A percentile compares a stretch with the other conserved stretches of the same genome.
These are phyloP conservation scores for Linnemannia hyalina DNA, from an alignment of 192 early-diverging fungal genomes.

Conservation along the genomic window DNA sequence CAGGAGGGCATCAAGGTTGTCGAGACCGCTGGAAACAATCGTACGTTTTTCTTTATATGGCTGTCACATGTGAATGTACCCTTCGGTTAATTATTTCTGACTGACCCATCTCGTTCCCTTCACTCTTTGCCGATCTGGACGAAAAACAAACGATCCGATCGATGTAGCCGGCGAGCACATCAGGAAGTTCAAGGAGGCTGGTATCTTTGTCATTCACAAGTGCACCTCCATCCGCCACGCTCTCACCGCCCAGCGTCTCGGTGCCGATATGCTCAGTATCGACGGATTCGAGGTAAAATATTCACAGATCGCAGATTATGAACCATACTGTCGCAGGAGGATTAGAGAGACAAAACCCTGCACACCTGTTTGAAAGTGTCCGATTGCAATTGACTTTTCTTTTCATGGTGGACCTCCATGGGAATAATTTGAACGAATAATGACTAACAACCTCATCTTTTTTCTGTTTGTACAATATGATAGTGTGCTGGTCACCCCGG, in stretches of 20 bases:
- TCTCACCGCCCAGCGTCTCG: constrained; percentile 69
- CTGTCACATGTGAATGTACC: constrained; percentile 27
- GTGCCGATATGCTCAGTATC: constrained; percentile 81
- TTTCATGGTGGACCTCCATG: neutral
- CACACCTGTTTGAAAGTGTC: neutral
- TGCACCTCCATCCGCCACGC: constrained; percentile 86
- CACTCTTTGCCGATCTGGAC: neutral
- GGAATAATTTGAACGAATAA: neutral
- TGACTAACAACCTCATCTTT: neutral
- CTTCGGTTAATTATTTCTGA: neutral
- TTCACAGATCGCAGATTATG: neutral
- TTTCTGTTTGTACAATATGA: neutral
- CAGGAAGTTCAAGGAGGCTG: constrained; percentile 80
- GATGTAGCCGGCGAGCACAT: constrained; percentile 71
- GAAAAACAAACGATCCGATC: neutral
- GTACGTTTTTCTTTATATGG: constrained; percentile 45
- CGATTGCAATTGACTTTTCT: neutral
- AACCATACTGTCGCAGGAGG: neutral
- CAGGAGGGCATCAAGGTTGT: constrained; percentile 85
- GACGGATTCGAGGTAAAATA: constrained; percentile 77
- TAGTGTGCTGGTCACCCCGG: constrained; percentile 87
- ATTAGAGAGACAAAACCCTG: neutral
- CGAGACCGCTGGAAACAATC: constrained; percentile 90
- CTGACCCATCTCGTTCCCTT: neutral
- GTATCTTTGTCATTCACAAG: constrained; percentile 83